phyloP scores from a whole-genome alignment of 1,139 yeast species.

The Candida buenavistaensis region DNA sequence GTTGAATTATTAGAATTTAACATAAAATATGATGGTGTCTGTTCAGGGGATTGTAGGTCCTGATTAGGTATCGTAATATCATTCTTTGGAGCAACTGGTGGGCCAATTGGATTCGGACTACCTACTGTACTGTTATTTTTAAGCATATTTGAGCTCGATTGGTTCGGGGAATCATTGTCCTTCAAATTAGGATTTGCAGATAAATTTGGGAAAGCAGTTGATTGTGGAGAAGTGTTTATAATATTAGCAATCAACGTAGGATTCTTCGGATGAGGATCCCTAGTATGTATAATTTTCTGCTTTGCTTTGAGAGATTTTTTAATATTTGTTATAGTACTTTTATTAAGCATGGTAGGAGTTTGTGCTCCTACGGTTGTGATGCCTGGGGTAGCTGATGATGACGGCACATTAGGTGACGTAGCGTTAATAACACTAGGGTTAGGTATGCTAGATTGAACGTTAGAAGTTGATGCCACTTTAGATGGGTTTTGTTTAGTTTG shows the following conservation, averaged over 20 bases:
- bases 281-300: conserved; percentile 38
- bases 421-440: background rate
- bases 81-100: background rate
- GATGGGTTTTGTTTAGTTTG: background rate
- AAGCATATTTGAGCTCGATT: conserved; percentile 4
- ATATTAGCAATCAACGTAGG: conserved; percentile 35
- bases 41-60: conserved; percentile 2
- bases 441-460: too few relatives aligned
- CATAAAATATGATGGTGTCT: conserved; percentile 11
- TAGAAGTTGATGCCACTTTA: background rate
- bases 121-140: conserved; percentile 7
- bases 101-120: background rate
- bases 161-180: conserved; percentile 4
- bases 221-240: conserved; percentile 35
- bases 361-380: conserved; percentile 3
- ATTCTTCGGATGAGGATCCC: conserved; percentile 40
- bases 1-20: conserved; percentile 14
- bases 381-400: conserved; percentile 5
- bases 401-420: background rate
- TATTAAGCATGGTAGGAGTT: conserved; percentile 23
- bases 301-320: conserved; percentile 44
- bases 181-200: conserved; percentile 5
- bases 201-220: conserved; percentile 26
- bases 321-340: conserved; percentile 33
- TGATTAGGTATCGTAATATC: conserved; percentile 2